Evolutionary conservation across 192 early-diverging fungal genomes (phyloP).

Genomic region (Gryganskiella cystojenkinii): DNA sequence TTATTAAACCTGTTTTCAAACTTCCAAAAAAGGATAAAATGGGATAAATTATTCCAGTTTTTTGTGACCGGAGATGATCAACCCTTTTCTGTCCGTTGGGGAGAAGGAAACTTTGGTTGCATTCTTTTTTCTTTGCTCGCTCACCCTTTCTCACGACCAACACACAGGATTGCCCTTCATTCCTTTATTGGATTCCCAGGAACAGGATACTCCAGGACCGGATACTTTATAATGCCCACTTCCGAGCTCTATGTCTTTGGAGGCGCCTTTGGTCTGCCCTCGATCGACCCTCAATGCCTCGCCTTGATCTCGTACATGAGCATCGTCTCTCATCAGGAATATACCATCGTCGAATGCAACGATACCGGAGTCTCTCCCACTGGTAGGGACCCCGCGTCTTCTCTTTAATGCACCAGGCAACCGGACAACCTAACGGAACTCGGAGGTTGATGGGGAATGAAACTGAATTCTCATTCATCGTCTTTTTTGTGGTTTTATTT

Average conservation of each 20-base stretch:
- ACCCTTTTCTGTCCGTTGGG: background rate
- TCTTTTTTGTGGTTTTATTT: background rate
- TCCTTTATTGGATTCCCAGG: background rate
- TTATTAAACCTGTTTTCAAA: too few relatives aligned
- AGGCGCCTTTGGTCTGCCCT: slow-evolving; percentile 66
- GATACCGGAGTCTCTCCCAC: slow-evolving; percentile 73
- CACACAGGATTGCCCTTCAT: background rate
- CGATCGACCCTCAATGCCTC: slow-evolving; percentile 80
- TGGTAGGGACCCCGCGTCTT: slow-evolving; percentile 47
- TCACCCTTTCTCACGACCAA: background rate
- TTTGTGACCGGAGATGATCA: too few relatives aligned
- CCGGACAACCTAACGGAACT: background rate
- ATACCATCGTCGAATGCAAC: slow-evolving; percentile 66
- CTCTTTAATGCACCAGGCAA: background rate
- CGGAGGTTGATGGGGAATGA: background rate
- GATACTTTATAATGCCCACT: slow-evolving; percentile 6
- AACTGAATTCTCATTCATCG: too few relatives aligned
- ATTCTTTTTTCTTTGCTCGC: background rate
- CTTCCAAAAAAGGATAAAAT: too few relatives aligned
- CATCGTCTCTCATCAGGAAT: slow-evolving; percentile 62
- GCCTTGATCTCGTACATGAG: slow-evolving; percentile 72
- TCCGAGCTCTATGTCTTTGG: slow-evolving; percentile 81
- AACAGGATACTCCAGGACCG: background rate
- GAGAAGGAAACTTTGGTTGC: background rate
- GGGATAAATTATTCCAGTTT: too few relatives aligned